These are phyloP conservation scores for Ormosia emarginata DNA, from an alignment of 306 rosid species.

Conservation along the genomic window DNA sequence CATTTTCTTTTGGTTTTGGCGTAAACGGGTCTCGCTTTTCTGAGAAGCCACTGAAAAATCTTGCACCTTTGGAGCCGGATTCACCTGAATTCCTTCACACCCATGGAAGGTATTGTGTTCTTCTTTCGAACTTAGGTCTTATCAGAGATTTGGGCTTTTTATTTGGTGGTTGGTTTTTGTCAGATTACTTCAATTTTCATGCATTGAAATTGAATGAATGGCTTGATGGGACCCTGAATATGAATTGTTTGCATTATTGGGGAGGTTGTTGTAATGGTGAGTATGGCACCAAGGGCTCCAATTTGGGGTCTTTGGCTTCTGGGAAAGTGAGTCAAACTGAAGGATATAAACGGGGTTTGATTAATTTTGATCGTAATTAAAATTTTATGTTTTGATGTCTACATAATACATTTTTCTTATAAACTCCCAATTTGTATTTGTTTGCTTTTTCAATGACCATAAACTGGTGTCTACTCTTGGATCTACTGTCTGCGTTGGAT, in stretches of 20 bases:
- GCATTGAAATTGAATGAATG: slow-evolving; percentile 30
- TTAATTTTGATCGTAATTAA: slow-evolving; percentile 21
- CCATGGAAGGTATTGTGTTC: slow-evolving; percentile 76
- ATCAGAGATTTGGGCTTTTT: slow-evolving; percentile 40
- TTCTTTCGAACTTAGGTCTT: slow-evolving; percentile 1
- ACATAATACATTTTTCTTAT: slow-evolving; percentile 2
- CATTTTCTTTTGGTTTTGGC: slow-evolving; percentile 28
- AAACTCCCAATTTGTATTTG: slow-evolving; percentile 7
- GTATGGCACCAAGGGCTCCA: not conserved
- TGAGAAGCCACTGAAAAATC: slow-evolving; percentile 27
- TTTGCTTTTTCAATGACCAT: not conserved
- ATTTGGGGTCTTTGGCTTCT: slow-evolving; percentile 37
- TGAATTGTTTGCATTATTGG: slow-evolving; percentile 24
- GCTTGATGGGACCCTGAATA: slow-evolving; percentile 8
- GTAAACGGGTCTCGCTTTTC: slow-evolving; percentile 38
- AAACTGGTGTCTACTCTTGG: not conserved
- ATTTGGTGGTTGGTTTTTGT: slow-evolving; percentile 22
- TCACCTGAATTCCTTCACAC: slow-evolving; percentile 24
- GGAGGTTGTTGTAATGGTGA: slow-evolving; percentile 32
- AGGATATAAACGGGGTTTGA: slow-evolving; percentile 31
- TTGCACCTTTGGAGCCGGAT: slow-evolving; percentile 19
- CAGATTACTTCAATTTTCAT: slow-evolving; percentile 22
- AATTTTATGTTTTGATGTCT: not conserved
- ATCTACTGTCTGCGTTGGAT: slow-evolving; percentile 22
- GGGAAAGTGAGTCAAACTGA: slow-evolving; percentile 28